Evolutionary conservation across 805 yeast genomes (phyloP), one percentile per base, ranked within the genome.

Genomic region (Groenewaldozyma tartarivorans): DNA sequence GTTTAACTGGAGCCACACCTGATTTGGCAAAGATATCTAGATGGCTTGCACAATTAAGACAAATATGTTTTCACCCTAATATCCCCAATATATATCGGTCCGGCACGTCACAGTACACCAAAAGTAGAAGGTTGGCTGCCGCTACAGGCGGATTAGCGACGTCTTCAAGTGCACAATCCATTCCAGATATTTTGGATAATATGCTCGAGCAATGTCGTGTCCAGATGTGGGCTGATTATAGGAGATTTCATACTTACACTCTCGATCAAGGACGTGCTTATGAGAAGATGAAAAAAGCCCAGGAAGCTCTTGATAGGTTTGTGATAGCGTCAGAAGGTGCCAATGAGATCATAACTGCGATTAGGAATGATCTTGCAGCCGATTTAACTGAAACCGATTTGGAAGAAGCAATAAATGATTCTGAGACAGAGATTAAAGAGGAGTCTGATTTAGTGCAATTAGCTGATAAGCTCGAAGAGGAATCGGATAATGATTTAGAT

Each of bases 11-110:
- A 4, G 20, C 21, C 3, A 33, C 22, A 7, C 20, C 39, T 16
- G 50, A 45, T 63, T 79, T 27, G 68, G 68, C 32, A 41, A 54
- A 9, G 60, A 65, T 51, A 74, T 71, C 5, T 58, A 64, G 24
- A 77, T 85, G 95, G 92, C 62, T 90, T 5, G 65, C 69, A 4
- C 66, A 72, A 36, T 61, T 90, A 21, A 67, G 97, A 26, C 86
- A 83, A 52, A 68, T 83, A 0, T 90, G 96, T 51, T 83, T 92
- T 44, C 94, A 85, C 61, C 85, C 95, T 20, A 45, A 52, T 4
- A 24, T n/a, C n/a, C n/a, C n/a, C n/a, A n/a, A n/a, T n/a, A n/a
- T n/a, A n/a, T n/a, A n/a, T n/a, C n/a, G n/a, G n/a, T n/a, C n/a
- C n/a, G n/a, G n/a, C n/a, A n/a, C n/a, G n/a, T n/a, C n/a, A n/a